Evolutionary conservation across 257 asterid genomes (phyloP), one percentile per base, ranked within the genome.

Genomic region (Catharanthus roseus): DNA sequence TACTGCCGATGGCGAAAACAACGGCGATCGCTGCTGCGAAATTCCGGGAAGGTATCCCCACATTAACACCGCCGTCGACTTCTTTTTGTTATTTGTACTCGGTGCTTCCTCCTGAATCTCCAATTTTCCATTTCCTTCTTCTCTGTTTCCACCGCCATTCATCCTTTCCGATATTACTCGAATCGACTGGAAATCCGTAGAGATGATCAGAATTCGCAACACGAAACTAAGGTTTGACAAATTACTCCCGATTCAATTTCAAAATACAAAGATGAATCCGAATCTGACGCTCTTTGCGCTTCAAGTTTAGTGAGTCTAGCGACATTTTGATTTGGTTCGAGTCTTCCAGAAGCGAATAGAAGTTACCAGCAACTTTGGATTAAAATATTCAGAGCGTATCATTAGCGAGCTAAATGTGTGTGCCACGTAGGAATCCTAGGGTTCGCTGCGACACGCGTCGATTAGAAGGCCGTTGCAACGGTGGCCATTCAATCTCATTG

Each of bases 31-130:
- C 26, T 77, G 84, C 57, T 72, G 78, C 44, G 83, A 63, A 26
- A 79, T 74, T 72, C 96, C 95, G 5, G 95, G 96, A 57, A 90
- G 83, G 77, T 90, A 88, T 11, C 96, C 96, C 82, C 89, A 85
- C 92, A 88, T 85, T 71, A 90, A 75, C 81, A 88, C 87, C 80
- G 74, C 84, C 63, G 57, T 56, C 55, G 62, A 56, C 80, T 74
- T 77, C 72, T 66, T 82, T 82, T 77, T 74, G 18, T 50, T 57
- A 49, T 64, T 42, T 49, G 23, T 63, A 65, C 51, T 54, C 29
- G 51, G 4, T 0, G 45, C 44, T 34, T 24, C 80, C 47, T 67
- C 79, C 49, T 39, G 60, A 23, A 54, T 75, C 38, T 31, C 61
- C 69, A 65, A 69, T 34, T 74, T 56, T 56, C 47, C 73, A 24